Percentiles rank a stretch among this genome's conserved stretches.
Conservation (phyloP, 2,329 filamentous ascomycete species). For the Trichoderma asperellum region DNA sequence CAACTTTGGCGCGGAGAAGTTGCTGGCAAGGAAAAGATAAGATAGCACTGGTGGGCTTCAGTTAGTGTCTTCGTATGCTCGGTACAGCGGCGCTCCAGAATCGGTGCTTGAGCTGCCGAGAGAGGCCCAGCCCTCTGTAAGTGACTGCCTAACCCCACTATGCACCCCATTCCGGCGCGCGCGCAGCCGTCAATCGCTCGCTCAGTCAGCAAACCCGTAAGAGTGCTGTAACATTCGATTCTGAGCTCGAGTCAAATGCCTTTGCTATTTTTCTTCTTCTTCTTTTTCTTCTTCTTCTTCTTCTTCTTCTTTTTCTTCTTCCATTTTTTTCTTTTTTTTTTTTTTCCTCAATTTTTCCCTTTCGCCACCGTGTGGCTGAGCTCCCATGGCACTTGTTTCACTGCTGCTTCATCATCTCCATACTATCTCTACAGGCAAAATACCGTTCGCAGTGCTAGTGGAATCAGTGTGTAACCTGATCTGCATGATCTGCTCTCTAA, state of each 20-base stretch:
- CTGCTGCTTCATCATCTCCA: neutral
- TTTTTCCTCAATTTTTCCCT: too few relatives aligned
- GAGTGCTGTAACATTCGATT: neutral
- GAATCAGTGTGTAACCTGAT: neutral
- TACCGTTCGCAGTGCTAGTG: neutral
- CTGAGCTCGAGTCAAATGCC: neutral
- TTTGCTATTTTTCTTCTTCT: neutral
- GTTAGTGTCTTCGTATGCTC: neutral
- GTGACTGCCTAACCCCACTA: slow-evolving; percentile 21
- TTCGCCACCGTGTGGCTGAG: neutral
- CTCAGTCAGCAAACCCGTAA: neutral
- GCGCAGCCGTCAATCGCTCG: neutral
- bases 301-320: neutral
- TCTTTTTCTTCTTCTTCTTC: neutral
- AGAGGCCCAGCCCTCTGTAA: slow-evolving; percentile 7
- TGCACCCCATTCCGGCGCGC: slow-evolving; percentile 23
- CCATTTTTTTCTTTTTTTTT: neutral
- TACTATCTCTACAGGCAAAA: neutral
- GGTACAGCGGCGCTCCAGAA: slow-evolving; percentile 3
- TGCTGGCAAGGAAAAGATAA: neutral
- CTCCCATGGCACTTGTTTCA: neutral
- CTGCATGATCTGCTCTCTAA: neutral
- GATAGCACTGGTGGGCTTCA: neutral
- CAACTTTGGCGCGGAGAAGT: neutral
- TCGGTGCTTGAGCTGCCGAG: slow-evolving; percentile 2